A percentile compares a stretch with the other conserved stretches of the same genome.
Conservation (phyloP, 345 rosid species). For the Aquilaria malaccensis region DNA sequence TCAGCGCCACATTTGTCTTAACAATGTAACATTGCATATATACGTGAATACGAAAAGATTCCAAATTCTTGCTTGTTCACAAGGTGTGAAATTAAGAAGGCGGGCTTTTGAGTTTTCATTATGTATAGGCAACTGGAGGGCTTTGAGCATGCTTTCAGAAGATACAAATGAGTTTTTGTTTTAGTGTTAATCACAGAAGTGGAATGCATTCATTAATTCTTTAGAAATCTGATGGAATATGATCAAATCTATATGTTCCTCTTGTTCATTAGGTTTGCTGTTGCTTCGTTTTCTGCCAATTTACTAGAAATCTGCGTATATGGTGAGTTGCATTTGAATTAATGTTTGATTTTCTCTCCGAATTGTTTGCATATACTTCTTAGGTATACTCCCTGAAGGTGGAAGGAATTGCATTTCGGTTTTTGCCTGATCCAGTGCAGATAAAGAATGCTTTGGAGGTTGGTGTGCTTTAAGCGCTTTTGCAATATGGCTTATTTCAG, state of each 20-base stretch:
- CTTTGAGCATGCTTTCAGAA: too few species aligned
- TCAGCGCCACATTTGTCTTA: too few species aligned
- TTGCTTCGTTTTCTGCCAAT: not conserved
- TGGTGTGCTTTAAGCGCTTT: conserved; percentile 14
- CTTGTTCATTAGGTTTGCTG: too few species aligned
- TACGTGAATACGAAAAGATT: too few species aligned
- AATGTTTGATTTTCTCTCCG: not conserved
- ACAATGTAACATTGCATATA: too few species aligned
- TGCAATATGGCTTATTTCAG: not conserved
- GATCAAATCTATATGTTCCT: too few species aligned
- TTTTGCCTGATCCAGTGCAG: conserved; percentile 90
- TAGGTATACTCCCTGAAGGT: conserved; percentile 88
- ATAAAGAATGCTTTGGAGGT: conserved; percentile 93
- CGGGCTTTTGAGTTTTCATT: too few species aligned
- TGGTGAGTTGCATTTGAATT: not conserved
- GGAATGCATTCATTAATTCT: not conserved
- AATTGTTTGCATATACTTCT: not conserved
- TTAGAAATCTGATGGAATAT: not conserved
- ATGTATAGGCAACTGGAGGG: too few species aligned
- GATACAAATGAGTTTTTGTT: too few species aligned
- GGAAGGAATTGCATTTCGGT: conserved; percentile 91
- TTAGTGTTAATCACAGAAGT: too few species aligned
- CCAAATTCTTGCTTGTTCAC: too few species aligned
- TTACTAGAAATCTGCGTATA: not conserved
- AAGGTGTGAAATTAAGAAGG: too few species aligned